Evolutionary conservation across 257 asterid genomes (phyloP).

Genomic region (Striga asiatica): DNA sequence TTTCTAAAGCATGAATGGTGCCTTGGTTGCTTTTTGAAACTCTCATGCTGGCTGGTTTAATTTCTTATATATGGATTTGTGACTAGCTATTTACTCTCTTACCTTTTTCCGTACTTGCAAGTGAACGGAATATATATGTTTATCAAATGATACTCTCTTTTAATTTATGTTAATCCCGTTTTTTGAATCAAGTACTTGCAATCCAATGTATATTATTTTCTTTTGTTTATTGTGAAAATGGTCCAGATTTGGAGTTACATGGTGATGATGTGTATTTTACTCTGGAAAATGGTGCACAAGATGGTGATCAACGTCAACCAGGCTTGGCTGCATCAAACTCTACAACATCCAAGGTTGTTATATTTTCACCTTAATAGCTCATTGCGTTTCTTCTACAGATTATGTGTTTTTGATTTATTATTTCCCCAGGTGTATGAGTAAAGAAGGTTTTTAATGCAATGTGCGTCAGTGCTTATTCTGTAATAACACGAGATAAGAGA

Average conservation of each 20-base stretch:
- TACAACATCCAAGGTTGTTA: constrained; percentile 46
- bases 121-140: neutral
- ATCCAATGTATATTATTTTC: neutral
- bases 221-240: neutral
- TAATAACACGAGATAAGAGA: neutral
- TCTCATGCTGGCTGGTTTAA: neutral
- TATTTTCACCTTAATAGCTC: neutral
- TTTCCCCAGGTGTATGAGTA: neutral
- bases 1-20: too few species aligned
- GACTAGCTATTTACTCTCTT: neutral
- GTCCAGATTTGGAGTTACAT: constrained; percentile 79
- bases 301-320: constrained; percentile 34
- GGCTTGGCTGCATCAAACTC: constrained; percentile 28
- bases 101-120: too few species aligned
- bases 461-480: constrained; percentile 5
- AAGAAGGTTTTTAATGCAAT: neutral
- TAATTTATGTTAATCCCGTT: neutral
- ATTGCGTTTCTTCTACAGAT: constrained; percentile 7
- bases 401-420: neutral
- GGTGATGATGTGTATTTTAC: constrained; percentile 93
- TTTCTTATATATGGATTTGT: neutral
- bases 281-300: constrained; percentile 55
- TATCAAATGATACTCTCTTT: neutral
- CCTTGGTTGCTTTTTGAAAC: too few species aligned
- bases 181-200: neutral